Percentiles rank a stretch among this genome's conserved stretches.
phyloP scores from a whole-genome alignment of 31 red algal species.

The Endocladia muricata region DNA sequence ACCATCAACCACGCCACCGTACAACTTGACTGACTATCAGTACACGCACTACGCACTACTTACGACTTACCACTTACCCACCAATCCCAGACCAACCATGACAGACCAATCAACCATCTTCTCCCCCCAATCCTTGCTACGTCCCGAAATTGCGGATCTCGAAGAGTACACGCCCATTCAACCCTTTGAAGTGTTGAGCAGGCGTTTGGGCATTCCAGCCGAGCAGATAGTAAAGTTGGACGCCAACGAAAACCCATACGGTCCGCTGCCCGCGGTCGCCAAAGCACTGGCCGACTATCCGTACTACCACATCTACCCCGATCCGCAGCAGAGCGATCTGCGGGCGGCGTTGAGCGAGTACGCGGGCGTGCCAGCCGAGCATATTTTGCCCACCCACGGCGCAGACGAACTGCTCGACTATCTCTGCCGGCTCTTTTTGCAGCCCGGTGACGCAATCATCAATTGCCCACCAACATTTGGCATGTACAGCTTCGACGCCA shows the following conservation, averaged over 20 bases:
- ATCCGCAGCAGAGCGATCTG: constrained; percentile 69
- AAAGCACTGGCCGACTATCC: constrained; percentile 46
- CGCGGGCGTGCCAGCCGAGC: constrained; percentile 48
- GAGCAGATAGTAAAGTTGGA: constrained; percentile 96
- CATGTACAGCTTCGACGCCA: constrained; percentile 95
- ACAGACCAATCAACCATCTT: too few relatives aligned
- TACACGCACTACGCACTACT: too few relatives aligned
- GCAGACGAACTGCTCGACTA: constrained; percentile 93
- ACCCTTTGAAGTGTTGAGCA: too few relatives aligned
- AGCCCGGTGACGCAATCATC: constrained; percentile 69
- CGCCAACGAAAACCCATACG: constrained; percentile 95
- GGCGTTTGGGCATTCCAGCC: too few relatives aligned
- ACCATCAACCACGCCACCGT: too few relatives aligned
- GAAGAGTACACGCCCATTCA: too few relatives aligned
- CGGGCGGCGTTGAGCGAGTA: constrained; percentile 69
- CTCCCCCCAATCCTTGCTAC: too few relatives aligned
- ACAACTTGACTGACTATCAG: too few relatives aligned
- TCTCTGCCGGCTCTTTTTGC: constrained; percentile 79
- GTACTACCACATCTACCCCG: constrained; percentile 90
- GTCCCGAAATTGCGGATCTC: too few relatives aligned
- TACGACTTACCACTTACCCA: too few relatives aligned
- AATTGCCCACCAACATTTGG: constrained; percentile 94
- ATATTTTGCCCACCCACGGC: constrained; percentile 75
- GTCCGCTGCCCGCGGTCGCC: constrained; percentile 52
- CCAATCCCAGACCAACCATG: too few relatives aligned